Conservation (phyloP, 1,284 basidiomycete species). For the Cryptococcus depauperatus region DNA sequence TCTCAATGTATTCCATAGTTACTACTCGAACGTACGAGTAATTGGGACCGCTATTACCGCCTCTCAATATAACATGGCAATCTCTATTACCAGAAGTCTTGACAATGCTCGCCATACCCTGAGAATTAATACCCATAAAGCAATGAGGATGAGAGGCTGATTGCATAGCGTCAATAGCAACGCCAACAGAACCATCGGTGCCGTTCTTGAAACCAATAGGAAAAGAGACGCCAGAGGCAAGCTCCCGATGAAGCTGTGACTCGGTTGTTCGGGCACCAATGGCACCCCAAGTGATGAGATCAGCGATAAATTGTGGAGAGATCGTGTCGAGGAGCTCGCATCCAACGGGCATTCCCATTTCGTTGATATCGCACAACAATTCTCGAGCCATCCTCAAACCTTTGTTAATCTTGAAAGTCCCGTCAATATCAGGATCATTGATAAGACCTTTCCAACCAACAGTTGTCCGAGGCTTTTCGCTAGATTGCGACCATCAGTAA, state of each 20-base stretch:
- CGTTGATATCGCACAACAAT: conserved; percentile 77
- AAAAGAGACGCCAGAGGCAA: conserved; percentile 45
- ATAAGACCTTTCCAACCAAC: conserved; percentile 99
- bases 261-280: conserved; percentile 96
- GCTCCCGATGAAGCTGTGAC: conserved; percentile 74
- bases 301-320: conserved; percentile 89
- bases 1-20: background rate
- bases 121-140: conserved; percentile 96
- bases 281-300: conserved; percentile 92
- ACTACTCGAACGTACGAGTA: conserved; percentile 48
- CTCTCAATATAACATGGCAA: conserved; percentile 88
- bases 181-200: conserved; percentile 77
- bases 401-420: conserved; percentile 72
- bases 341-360: conserved; percentile 74
- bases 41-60: conserved; percentile 81
- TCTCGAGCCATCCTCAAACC: conserved; percentile 85
- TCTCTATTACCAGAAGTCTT: conserved; percentile 86
- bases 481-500: conserved; percentile 4
- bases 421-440: conserved; percentile 53
- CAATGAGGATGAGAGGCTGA: conserved; percentile 85
- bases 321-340: conserved; percentile 67
- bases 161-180: conserved; percentile 92
- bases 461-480: conserved; percentile 51
- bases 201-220: conserved; percentile 90
- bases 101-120: conserved; percentile 88